Evolutionary conservation across 306 rosid genomes (phyloP).

Genomic region (Quillaja saponaria): DNA sequence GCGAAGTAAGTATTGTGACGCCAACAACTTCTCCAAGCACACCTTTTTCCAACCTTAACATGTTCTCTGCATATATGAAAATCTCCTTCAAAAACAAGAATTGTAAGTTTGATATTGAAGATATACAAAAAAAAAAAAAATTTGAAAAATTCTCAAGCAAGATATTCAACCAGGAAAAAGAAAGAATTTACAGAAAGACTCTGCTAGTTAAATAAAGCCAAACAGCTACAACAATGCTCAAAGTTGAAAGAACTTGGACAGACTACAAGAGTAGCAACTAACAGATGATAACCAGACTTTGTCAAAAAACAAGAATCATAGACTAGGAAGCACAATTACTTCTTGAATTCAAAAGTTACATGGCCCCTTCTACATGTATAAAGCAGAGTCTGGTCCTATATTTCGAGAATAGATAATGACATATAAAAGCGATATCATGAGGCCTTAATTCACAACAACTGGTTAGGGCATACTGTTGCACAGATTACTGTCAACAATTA

Average conservation of each 20-base stretch:
- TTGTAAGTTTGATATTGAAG: slow-evolving; percentile 1
- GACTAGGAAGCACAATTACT: neutral
- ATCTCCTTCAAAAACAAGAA: slow-evolving; percentile 47
- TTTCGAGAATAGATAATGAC: neutral
- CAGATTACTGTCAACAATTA: neutral
- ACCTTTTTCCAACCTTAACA: slow-evolving; percentile 79
- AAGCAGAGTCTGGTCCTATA: too few relatives aligned
- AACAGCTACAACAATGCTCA: too few relatives aligned
- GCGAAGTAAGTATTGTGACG: slow-evolving; percentile 57
- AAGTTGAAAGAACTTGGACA: too few relatives aligned
- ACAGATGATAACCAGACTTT: neutral
- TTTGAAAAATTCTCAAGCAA: too few relatives aligned
- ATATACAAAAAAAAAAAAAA: too few relatives aligned
- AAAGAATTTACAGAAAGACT: too few relatives aligned
- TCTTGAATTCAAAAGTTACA: too few relatives aligned
- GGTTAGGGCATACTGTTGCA: neutral
- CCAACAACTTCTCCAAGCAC: slow-evolving; percentile 69
- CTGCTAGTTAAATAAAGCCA: too few relatives aligned
- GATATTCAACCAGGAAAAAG: too few relatives aligned
- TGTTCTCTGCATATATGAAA: slow-evolving; percentile 74
- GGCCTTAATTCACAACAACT: too few relatives aligned
- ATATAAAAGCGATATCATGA: neutral
- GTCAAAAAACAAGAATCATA: neutral
- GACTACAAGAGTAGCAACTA: too few relatives aligned
- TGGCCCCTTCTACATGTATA: too few relatives aligned